phyloP scores from a whole-genome alignment of 148 eudicot genomes.

The Rhododendron vialii region DNA sequence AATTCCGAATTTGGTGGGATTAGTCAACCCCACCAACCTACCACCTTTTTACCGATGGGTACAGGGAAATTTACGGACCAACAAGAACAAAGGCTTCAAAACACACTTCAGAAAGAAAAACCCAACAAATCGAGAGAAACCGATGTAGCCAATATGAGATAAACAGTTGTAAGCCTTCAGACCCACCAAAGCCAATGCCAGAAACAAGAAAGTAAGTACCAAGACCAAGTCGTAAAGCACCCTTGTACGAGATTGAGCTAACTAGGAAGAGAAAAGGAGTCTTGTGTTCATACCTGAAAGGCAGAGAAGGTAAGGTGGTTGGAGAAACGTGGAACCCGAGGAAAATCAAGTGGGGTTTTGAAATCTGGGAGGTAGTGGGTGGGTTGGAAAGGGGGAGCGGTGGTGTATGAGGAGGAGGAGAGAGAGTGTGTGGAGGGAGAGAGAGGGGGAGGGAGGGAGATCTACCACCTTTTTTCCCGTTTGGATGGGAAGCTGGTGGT shows the following conservation, averaged over 20 bases:
- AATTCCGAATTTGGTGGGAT: background rate
- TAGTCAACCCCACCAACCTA: constrained; percentile 56
- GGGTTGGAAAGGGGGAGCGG: constrained; percentile 26
- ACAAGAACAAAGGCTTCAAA: constrained; percentile 6
- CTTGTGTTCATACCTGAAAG: constrained; percentile 17
- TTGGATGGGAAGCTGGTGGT: constrained; percentile 14
- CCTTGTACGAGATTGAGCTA: background rate
- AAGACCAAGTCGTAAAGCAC: background rate
- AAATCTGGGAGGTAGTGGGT: constrained; percentile 1
- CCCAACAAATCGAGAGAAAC: background rate
- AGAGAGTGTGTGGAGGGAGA: constrained; percentile 8
- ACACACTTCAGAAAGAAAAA: background rate
- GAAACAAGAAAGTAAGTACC: background rate
- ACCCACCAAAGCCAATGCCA: constrained; percentile 6
- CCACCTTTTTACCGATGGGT: constrained; percentile 38
- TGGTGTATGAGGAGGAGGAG: constrained; percentile 5
- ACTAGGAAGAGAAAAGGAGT: background rate
- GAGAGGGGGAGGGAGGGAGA: constrained; percentile 11
- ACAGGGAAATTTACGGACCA: background rate
- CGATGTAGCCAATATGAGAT: background rate
- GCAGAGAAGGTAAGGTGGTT: background rate
- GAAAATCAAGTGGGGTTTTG: constrained; percentile 10
- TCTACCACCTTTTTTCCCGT: constrained; percentile 46
- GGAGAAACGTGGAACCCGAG: constrained; percentile 27
- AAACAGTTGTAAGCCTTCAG: background rate